Percentiles rank a stretch among this genome's conserved stretches.
Conservation (phyloP, 768 basidiomycete genomes). For the Boletus fagicola region DNA sequence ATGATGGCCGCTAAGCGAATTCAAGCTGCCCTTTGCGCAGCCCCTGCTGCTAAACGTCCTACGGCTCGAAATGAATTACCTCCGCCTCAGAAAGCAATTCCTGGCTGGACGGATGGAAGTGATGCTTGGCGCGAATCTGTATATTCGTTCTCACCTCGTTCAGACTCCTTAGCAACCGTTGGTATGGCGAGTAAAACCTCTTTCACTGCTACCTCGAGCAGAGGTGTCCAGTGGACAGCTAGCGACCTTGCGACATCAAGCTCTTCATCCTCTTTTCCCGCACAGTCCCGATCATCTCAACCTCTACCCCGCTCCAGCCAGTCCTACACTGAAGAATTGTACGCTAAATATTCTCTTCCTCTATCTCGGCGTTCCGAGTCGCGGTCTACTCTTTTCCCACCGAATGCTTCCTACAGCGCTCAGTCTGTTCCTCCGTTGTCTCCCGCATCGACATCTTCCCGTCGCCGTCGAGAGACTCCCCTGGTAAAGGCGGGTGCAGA, state of each 20-base stretch:
- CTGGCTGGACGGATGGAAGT: slow-evolving; percentile 69
- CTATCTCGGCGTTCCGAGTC: slow-evolving; percentile 57
- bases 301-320: slow-evolving; percentile 30
- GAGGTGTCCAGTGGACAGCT: slow-evolving; percentile 49
- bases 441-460: slow-evolving; percentile 33
- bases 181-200: slow-evolving; percentile 35
- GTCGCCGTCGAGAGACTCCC: slow-evolving; percentile 48
- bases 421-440: slow-evolving; percentile 38
- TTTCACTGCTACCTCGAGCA: slow-evolving; percentile 51
- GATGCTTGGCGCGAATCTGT: slow-evolving; percentile 66
- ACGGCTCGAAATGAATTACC: slow-evolving; percentile 31
- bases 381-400: slow-evolving; percentile 39
- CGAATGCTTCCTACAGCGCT: slow-evolving; percentile 36
- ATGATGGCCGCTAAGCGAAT: slow-evolving; percentile 70
- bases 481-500: slow-evolving; percentile 60
- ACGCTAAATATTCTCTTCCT: slow-evolving; percentile 54
- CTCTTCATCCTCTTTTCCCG: slow-evolving; percentile 27
- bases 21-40: slow-evolving; percentile 43
- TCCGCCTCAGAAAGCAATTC: slow-evolving; percentile 44
- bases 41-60: slow-evolving; percentile 39
- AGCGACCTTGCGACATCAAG: slow-evolving; percentile 26
- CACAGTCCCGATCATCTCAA: slow-evolving; percentile 24
- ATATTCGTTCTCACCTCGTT: slow-evolving; percentile 51
- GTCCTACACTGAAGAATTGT: slow-evolving; percentile 45
- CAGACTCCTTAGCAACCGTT: slow-evolving; percentile 34